Percentiles rank a stretch among this genome's conserved stretches.
Conservation (phyloP, 176 grass and related monocot genomes). For the Musa beccarii region DNA sequence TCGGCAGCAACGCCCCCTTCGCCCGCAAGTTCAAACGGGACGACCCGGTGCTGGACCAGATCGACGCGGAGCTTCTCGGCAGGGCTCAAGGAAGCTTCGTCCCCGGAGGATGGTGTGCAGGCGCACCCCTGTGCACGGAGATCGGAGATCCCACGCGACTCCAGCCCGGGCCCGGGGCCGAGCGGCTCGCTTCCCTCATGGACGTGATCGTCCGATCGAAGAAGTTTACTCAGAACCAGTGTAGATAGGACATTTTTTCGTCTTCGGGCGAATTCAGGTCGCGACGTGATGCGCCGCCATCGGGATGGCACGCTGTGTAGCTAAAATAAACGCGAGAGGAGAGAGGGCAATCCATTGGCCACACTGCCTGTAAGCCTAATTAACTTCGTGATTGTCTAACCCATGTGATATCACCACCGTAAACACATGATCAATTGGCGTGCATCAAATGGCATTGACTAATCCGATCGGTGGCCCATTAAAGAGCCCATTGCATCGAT, state of each 20-base stretch:
- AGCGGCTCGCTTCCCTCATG: constrained; percentile 29
- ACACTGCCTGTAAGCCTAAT: no score
- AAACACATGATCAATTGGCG: no score
- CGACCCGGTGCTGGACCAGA: constrained; percentile 43
- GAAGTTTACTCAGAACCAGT: constrained; percentile 39
- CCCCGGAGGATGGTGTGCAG: constrained; percentile 28
- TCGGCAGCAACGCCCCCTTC: constrained; percentile 44
- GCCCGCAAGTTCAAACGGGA: constrained; percentile 41
- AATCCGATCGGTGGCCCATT: no score
- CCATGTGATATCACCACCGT: no score
- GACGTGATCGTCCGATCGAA: constrained; percentile 39
- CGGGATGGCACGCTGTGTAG: background rate
- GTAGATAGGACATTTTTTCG: constrained; percentile 28
- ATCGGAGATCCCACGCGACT: constrained; percentile 33
- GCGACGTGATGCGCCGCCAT: no score
- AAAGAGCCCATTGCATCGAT: no score
- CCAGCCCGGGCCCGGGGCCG: constrained; percentile 26
- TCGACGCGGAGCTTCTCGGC: constrained; percentile 41
- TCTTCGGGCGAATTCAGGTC: no score
- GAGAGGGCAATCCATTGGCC: no score
- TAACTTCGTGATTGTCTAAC: no score
- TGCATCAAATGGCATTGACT: no score
- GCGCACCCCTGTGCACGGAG: constrained; percentile 5
- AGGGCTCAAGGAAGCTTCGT: constrained; percentile 23
- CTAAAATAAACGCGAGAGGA: background rate